Evolutionary conservation across 768 basidiomycete genomes (phyloP).

Genomic region (Russula brevipes): DNA sequence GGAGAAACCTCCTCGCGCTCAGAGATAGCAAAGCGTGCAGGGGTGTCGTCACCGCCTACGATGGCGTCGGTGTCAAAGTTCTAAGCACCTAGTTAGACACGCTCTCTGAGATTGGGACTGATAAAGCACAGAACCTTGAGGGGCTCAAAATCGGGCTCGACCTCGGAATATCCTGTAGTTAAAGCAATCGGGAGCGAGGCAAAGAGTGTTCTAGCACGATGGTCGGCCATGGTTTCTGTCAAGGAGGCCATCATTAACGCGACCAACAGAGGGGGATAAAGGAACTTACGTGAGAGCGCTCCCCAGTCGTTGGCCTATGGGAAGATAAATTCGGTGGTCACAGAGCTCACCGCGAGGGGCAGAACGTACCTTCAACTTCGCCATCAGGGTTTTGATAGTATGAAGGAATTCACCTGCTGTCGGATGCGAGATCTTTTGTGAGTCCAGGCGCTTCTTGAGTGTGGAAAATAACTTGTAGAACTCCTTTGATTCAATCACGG

Average conservation of each 20-base stretch:
- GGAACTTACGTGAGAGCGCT: slow-evolving; percentile 50
- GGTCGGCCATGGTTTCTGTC: slow-evolving; percentile 45
- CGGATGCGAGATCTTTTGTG: slow-evolving; percentile 44
- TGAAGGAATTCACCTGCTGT: slow-evolving; percentile 52
- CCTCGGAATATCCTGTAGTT: slow-evolving; percentile 42
- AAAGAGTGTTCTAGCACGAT: slow-evolving; percentile 38
- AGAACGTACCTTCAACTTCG: slow-evolving; percentile 52
- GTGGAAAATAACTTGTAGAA: slow-evolving; percentile 53
- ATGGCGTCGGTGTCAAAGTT: slow-evolving; percentile 48
- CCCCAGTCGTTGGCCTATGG: slow-evolving; percentile 60
- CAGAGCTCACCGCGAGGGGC: not conserved
- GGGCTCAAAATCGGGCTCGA: slow-evolving; percentile 42
- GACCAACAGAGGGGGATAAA: not conserved
- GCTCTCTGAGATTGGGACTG: too few species aligned
- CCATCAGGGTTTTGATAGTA: slow-evolving; percentile 59
- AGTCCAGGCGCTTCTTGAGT: slow-evolving; percentile 45
- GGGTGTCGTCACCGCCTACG: slow-evolving; percentile 38
- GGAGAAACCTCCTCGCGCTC: slow-evolving; percentile 18
- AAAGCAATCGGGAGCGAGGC: slow-evolving; percentile 45
- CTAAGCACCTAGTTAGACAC: slow-evolving; percentile 28
- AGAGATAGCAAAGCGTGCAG: slow-evolving; percentile 35
- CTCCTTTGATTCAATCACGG: slow-evolving; percentile 56
- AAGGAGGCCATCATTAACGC: not conserved
- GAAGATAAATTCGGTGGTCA: not conserved
- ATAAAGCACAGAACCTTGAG: slow-evolving; percentile 40